Base-by-base conservation (phyloP, 345 rosid species). In the Turnera subulata region DNA sequence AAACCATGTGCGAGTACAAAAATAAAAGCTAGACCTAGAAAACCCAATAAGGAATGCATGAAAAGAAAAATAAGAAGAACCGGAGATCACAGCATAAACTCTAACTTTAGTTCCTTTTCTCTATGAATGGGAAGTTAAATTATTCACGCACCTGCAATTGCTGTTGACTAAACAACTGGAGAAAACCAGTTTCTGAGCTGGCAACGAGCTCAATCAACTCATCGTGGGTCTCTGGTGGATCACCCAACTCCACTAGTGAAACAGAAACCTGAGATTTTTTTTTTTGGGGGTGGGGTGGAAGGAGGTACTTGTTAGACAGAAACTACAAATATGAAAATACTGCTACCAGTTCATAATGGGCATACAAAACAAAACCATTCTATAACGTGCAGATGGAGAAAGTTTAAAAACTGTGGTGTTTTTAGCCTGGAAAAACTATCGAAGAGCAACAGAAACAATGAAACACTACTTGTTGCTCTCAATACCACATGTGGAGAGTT, bases 151-250 rank as follows among this genome's bases (percentile, higher is more conserved):
- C 98, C 91, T 92, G 93, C 71, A 86, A 59, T 50, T 93, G 97
- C 61, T 80, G 96, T 82, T 76, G 88, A 70, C 99, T 93, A 60
- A 89, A 93, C 64, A 93, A 80, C 58, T 80, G 76, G 64, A 87
- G 78, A 64, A 76, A 78, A 54, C 94, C 97, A 50, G 72, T 69
- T 58, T 93, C 89, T 19, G 73, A 58, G 72, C 84, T 73, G 15
- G 94, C 79, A 35, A 87, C 89, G 17, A 93, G 83, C 70, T 89
- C 99, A 45, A 87, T 81, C 61, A 89, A 73, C 54, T 82, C 89
- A 51, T 93, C 88, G 50, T 85, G 94, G 66, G 63, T 76, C 73
- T 89, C 87, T 18, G 82, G 75, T 64, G 82, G 88, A 66, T 73
- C 67, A 52, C 86, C 94, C 14, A 76, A 78, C 78, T 79, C 86